Percentiles rank a stretch among this genome's conserved stretches.
phyloP scores from a whole-genome alignment of 176 grass and related monocot species.

The Luzula sylvatica region DNA sequence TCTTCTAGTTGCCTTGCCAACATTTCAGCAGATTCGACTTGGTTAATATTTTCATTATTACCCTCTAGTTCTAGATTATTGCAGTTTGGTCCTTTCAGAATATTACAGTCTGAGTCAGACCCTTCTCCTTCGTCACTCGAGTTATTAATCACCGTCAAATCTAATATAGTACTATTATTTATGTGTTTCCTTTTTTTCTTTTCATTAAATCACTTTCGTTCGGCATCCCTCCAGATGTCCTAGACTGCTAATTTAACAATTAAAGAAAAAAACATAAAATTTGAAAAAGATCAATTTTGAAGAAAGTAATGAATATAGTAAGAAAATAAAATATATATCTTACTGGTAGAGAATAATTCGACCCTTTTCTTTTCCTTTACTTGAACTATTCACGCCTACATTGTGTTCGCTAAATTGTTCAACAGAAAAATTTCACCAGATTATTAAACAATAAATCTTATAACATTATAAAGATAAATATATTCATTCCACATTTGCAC shows the following conservation, averaged over 20 bases:
- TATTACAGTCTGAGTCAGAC: constrained; percentile 14
- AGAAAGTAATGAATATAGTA: too few relatives aligned
- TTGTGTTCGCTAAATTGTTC: background rate
- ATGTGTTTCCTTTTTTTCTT: too few relatives aligned
- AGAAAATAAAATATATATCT: background rate
- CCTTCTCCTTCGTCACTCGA: constrained; percentile 16
- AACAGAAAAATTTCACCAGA: background rate
- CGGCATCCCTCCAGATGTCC: too few relatives aligned
- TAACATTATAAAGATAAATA: constrained; percentile 14
- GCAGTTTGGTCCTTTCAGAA: constrained; percentile 25
- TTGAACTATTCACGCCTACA: background rate
- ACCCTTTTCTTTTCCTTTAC: constrained; percentile 5
- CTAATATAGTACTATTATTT: too few relatives aligned
- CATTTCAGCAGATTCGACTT: constrained; percentile 58
- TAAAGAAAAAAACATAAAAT: background rate
- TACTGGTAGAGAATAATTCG: background rate
- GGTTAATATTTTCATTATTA: constrained; percentile 27
- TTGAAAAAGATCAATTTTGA: background rate
- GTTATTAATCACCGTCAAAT: constrained; percentile 1
- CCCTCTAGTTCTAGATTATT: constrained; percentile 34
- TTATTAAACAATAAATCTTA: background rate
- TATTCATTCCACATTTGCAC: constrained; percentile 22
- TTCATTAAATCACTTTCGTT: constrained; percentile 16
- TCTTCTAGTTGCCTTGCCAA: constrained; percentile 60
- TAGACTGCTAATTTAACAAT: too few relatives aligned